A percentile compares a stretch with the other conserved stretches of the same genome.
phyloP scores from a whole-genome alignment of 225 moss, liverwort and hornwort species.

The Physcomitrellopsis africana region DNA sequence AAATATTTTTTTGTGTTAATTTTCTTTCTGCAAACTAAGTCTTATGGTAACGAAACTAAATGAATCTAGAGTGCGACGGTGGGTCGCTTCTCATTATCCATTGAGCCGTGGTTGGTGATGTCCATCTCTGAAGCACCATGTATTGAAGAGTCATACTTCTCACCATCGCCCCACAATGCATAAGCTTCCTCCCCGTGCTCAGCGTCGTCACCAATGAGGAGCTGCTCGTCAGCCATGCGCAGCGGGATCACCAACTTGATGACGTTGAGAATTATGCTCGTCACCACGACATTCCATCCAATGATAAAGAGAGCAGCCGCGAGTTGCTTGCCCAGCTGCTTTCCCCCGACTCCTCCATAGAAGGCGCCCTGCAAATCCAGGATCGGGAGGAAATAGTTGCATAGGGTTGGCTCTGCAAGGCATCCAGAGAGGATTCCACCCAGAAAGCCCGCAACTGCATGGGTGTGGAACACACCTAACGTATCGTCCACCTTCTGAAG shows the following conservation, averaged over 20 bases:
- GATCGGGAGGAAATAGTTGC: constrained; percentile 49
- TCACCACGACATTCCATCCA: constrained; percentile 55
- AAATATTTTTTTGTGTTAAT: background rate
- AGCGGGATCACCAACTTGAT: constrained; percentile 41
- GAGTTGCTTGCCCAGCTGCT: constrained; percentile 53
- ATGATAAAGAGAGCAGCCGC: constrained; percentile 35
- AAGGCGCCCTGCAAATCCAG: constrained; percentile 31
- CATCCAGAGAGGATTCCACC: constrained; percentile 42
- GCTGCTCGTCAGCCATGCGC: constrained; percentile 54
- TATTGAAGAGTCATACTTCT: constrained; percentile 34
- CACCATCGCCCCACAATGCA: constrained; percentile 52
- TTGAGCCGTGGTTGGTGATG: constrained; percentile 27
- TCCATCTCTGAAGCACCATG: constrained; percentile 36
- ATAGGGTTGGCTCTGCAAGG: constrained; percentile 53
- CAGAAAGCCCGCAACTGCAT: constrained; percentile 51
- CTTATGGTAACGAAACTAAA: background rate
- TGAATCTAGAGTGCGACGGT: constrained; percentile 10
- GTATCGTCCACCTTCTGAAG: constrained; percentile 57
- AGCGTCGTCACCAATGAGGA: constrained; percentile 52
- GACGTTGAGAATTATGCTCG: constrained; percentile 35
- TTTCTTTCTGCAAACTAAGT: background rate
- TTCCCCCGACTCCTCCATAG: constrained; percentile 47
- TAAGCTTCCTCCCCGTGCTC: constrained; percentile 59
- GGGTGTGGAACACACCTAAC: constrained; percentile 56
- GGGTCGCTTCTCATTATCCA: background rate